Conservation (phyloP, 1,284 basidiomycete genomes). For the Kalmanozyma brasiliensis region DNA sequence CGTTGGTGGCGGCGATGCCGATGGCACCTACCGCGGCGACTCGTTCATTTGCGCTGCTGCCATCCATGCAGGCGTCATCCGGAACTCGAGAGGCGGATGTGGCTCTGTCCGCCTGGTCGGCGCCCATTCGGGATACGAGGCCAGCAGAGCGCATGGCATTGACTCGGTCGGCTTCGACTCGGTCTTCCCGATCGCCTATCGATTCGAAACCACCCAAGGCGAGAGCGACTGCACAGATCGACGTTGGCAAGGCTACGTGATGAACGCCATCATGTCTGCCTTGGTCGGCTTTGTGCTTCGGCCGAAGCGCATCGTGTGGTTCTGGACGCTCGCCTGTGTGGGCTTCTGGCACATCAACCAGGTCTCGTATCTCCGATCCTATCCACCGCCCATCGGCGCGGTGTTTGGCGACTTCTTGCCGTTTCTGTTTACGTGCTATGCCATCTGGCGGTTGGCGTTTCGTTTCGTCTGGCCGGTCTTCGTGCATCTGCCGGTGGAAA, state of each 20-base stretch:
- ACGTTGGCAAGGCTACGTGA: conserved; percentile 70
- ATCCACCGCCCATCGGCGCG: conserved; percentile 71
- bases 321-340: conserved; percentile 79
- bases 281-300: conserved; percentile 81
- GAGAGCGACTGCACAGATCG: conserved; percentile 77
- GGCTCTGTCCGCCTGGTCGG: conserved; percentile 77
- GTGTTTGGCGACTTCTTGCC: conserved; percentile 83
- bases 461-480: conserved; percentile 81
- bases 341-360: conserved; percentile 87
- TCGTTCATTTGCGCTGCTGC: conserved; percentile 86
- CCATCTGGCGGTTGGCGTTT: conserved; percentile 80
- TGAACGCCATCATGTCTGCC: conserved; percentile 70
- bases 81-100: conserved; percentile 78
- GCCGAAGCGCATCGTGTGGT: conserved; percentile 76
- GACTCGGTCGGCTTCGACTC: conserved; percentile 79
- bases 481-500: conserved; percentile 77
- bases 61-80: conserved; percentile 77
- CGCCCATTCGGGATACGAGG: conserved; percentile 77
- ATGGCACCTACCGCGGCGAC: conserved; percentile 77
- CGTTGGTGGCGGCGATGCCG: conserved; percentile 77
- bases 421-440: conserved; percentile 80
- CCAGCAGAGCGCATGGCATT: conserved; percentile 75
- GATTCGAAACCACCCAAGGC: conserved; percentile 69
- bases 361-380: conserved; percentile 79
- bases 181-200: conserved; percentile 76